Conservation (phyloP, 1,284 basidiomycete genomes). For the Ustilago tritici region DNA sequence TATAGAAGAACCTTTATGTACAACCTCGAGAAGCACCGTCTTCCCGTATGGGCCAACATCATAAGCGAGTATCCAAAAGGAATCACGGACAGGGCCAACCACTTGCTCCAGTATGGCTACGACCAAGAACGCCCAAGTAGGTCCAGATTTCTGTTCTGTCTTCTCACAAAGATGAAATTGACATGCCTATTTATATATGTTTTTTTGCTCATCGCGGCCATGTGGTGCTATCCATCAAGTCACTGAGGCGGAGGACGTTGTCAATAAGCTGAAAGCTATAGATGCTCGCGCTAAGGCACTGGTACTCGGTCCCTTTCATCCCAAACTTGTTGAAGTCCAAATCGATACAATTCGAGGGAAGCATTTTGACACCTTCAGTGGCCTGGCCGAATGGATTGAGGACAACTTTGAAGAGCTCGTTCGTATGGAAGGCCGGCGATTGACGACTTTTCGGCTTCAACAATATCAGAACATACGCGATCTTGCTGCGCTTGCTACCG, state of each 20-base stretch:
- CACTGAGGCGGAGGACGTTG: neutral
- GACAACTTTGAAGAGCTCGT: neutral
- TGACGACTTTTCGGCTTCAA: neutral
- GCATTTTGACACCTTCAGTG: neutral
- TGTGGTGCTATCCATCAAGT: neutral
- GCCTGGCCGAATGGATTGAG: conserved; percentile 1
- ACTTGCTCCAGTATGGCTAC: conserved; percentile 1
- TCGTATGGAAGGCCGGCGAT: neutral
- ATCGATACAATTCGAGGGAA: neutral
- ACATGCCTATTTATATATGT: neutral
- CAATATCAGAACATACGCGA: neutral
- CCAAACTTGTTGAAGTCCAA: conserved; percentile 8
- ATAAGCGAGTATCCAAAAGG: conserved; percentile 1
- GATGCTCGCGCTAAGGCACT: neutral
- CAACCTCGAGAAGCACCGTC: neutral
- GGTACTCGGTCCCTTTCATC: conserved; percentile 14
- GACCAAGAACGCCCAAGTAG: neutral
- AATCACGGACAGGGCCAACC: neutral
- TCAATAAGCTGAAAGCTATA: neutral
- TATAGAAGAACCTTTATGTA: neutral
- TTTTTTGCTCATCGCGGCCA: neutral
- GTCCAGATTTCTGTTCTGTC: neutral
- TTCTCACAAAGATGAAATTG: neutral
- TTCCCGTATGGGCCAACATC: neutral
- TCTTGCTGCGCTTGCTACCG: neutral